Evolutionary conservation across 2,329 filamentous ascomycete species (phyloP).

Genomic region (Beauveria pseudobassiana): DNA sequence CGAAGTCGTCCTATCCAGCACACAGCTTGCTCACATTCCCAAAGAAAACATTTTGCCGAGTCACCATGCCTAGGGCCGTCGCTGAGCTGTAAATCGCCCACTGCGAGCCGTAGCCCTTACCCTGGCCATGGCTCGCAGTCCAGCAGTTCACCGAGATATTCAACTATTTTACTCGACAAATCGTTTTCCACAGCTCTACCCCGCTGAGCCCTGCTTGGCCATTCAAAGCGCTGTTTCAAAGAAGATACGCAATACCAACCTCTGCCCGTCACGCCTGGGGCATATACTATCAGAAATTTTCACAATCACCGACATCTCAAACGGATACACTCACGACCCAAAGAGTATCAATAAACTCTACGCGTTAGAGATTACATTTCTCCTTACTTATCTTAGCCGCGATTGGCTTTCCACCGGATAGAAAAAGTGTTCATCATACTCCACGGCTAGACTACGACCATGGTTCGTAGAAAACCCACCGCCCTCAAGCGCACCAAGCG

Average conservation of each 20-base stretch:
- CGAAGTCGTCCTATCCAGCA: constrained; percentile 11
- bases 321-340: neutral
- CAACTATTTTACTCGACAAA: constrained; percentile 53
- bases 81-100: constrained; percentile 86
- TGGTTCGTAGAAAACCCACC: constrained; percentile 42
- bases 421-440: constrained; percentile 5
- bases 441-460: constrained; percentile 23
- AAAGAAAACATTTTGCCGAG: constrained; percentile 61
- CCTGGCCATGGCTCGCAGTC: constrained; percentile 61
- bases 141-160: constrained; percentile 74
- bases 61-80: constrained; percentile 65
- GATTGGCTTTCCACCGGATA: neutral
- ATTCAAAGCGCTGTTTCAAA: constrained; percentile 1
- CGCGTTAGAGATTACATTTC: neutral
- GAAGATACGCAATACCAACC: neutral
- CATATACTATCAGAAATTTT: constrained; percentile 1
- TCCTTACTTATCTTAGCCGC: neutral
- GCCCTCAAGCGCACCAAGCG: constrained; percentile 40
- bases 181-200: constrained; percentile 47
- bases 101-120: constrained; percentile 55
- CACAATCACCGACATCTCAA: neutral
- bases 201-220: constrained; percentile 1
- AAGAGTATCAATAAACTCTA: neutral
- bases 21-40: constrained; percentile 2
- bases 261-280: constrained; percentile 7